Percentiles rank a stretch among this genome's conserved stretches.
Evolutionary conservation across 1,284 basidiomycete genomes (phyloP).

Genomic region (Mycena citricolor): DNA sequence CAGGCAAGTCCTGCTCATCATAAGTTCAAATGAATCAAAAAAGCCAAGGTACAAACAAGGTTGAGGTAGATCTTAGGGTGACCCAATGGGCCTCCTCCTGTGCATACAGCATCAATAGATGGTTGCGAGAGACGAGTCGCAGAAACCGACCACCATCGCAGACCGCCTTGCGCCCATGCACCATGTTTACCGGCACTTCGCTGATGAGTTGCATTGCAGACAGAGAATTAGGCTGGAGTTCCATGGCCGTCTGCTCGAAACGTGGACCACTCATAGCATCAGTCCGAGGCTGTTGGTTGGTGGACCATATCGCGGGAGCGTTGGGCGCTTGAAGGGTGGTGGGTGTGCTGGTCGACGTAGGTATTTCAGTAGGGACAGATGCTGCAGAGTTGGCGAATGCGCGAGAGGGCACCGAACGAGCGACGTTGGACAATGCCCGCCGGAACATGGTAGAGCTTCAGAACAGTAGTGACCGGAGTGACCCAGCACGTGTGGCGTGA

Average conservation of each 20-base stretch:
- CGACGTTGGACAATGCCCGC: slow-evolving; percentile 7
- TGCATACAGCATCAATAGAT: slow-evolving; percentile 6
- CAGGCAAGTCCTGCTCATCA: slow-evolving; percentile 68
- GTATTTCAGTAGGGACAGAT: slow-evolving; percentile 6
- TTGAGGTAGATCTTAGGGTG: slow-evolving; percentile 98
- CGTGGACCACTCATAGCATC: slow-evolving; percentile 60
- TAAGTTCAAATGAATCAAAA: slow-evolving; percentile 1
- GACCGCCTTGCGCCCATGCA: slow-evolving; percentile 78
- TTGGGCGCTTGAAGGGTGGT: slow-evolving; percentile 74
- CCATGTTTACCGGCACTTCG: slow-evolving; percentile 82
- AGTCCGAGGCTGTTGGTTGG: slow-evolving; percentile 67
- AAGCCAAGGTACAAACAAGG: slow-evolving; percentile 54
- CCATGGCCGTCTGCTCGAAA: slow-evolving; percentile 89
- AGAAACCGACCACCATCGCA: slow-evolving; percentile 89
- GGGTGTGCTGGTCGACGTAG: neutral
- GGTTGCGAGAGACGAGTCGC: neutral
- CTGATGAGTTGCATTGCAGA: slow-evolving; percentile 90
- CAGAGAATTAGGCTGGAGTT: slow-evolving; percentile 86
- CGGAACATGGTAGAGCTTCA: slow-evolving; percentile 3
- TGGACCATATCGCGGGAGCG: slow-evolving; percentile 75
- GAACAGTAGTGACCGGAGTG: too few species aligned
- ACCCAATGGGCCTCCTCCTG: slow-evolving; percentile 93
- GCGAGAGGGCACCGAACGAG: slow-evolving; percentile 6
- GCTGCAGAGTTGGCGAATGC: slow-evolving; percentile 5
- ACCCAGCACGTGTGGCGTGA: too few species aligned